Evolutionary conservation across 805 yeast species (phyloP).

Genomic region (Kuraishia piskuri): DNA sequence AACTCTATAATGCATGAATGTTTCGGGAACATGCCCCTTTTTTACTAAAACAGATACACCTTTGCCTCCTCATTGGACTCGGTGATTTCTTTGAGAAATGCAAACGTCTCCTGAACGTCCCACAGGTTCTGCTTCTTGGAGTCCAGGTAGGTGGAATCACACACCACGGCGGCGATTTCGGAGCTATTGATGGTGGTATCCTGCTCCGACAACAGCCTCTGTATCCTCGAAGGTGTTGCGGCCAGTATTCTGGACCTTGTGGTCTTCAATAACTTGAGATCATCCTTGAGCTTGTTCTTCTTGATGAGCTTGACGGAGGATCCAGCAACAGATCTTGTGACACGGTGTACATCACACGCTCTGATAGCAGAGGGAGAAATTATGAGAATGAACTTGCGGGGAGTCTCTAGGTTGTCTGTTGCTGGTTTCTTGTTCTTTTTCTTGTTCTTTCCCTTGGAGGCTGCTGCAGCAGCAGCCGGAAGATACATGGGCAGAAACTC

Average conservation of each 20-base stretch:
- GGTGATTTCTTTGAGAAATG: constrained; percentile 29
- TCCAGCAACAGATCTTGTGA: constrained; percentile 33
- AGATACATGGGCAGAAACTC: constrained; percentile 39
- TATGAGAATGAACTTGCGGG: constrained; percentile 39
- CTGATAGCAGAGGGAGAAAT: constrained; percentile 74
- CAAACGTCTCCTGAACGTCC: constrained; percentile 43
- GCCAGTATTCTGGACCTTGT: constrained; percentile 44
- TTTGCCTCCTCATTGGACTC: constrained; percentile 30
- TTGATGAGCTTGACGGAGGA: constrained; percentile 64
- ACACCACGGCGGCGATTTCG: constrained; percentile 44
- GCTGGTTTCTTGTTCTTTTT: constrained; percentile 19
- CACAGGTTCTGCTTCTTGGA: constrained; percentile 50
- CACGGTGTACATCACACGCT: constrained; percentile 78
- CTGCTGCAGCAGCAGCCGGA: constrained; percentile 22
- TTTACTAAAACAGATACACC: constrained; percentile 39
- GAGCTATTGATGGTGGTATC: constrained; percentile 29
- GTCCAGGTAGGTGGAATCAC: constrained; percentile 57
- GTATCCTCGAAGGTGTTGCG: constrained; percentile 55
- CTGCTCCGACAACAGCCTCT: constrained; percentile 35
- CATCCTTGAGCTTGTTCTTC: constrained; percentile 65
- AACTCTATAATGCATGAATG: background rate
- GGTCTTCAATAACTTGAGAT: constrained; percentile 34
- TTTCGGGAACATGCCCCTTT: background rate
- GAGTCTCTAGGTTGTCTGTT: constrained; percentile 13
- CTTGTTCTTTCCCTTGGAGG: constrained; percentile 5